Evolutionary conservation across 2,329 filamentous ascomycete species (phyloP), one percentile per base, ranked within the genome.

Genomic region (Emericellopsis atlantica): DNA sequence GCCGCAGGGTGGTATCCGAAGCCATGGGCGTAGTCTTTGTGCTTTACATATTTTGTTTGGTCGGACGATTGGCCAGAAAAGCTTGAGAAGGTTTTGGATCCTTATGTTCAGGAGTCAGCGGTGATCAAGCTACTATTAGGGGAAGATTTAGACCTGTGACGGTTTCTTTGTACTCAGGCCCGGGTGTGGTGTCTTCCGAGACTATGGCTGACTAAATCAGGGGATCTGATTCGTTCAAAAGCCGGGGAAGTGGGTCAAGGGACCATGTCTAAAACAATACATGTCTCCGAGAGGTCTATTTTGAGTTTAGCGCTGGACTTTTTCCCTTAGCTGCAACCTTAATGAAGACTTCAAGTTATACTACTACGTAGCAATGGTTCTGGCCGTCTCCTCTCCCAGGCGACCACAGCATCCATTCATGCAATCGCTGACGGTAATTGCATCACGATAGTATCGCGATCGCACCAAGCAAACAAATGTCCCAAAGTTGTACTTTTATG

Each of bases 61-160:
- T 37, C 34, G 14, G 40, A 42, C n/a, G 40, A 42, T 36, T 42
- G 40, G 40, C 35, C 40, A 15, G 40, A 42, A 34, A 42, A 42
- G 40, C 32, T 42, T n/a, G 40, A 42, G 21, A 38, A 22, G 10
- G 37, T 42, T 5, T 36, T 42, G 16, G 36, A 42, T 16, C 40
- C 40, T 14, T 42, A 37, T 34, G 36, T 42, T 11, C 21, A 38
- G 29, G 40, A 42, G 32, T 26, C 40, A 21, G 39, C 39, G 21
- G 15, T 41, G 10, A 36, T 41, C 4, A 41, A 32, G 32, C 32
- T 41, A 12, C 5, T 41, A 12, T n/a, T n/a, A n/a, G 39, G 18
- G 22, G 26, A 41, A 21, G 39, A 41, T 24, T 36, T 41, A 22
- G 26, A 29, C 26, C 3, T 9, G 8, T 9, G 9, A 12, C 26